Conservation (phyloP, 768 basidiomycete genomes). For the Galerina marginata region DNA sequence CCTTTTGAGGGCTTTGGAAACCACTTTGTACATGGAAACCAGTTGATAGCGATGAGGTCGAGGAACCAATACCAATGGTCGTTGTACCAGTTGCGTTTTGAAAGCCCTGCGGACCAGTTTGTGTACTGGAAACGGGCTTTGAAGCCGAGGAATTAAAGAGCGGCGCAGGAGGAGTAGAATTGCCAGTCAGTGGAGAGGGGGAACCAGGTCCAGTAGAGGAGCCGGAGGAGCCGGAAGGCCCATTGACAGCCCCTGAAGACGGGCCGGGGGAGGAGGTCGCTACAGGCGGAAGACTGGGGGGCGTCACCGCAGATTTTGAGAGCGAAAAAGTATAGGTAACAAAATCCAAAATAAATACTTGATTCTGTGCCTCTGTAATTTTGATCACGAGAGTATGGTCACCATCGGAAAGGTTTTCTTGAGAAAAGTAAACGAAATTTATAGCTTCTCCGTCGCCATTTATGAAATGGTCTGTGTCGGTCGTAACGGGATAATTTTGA, state of each 20-base stretch:
- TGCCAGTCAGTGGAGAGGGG: not conserved
- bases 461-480: constrained; percentile 15
- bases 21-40: not conserved
- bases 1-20: not conserved
- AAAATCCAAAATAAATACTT: constrained; percentile 30
- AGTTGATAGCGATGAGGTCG: too few species aligned
- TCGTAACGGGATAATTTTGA: constrained; percentile 25
- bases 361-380: constrained; percentile 22
- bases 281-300: not conserved
- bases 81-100: too few species aligned
- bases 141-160: not conserved
- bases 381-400: constrained; percentile 28
- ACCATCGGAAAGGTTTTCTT: constrained; percentile 18
- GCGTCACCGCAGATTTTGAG: constrained; percentile 18
- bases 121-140: too few species aligned
- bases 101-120: too few species aligned
- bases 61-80: too few species aligned
- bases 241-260: not conserved
- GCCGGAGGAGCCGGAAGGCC: not conserved
- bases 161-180: not conserved
- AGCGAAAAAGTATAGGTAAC: constrained; percentile 33
- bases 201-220: not conserved
- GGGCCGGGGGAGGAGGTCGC: too few species aligned
- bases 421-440: constrained; percentile 30
- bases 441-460: constrained; percentile 22